Evolutionary conservation across 2,329 filamentous ascomycete species (phyloP).

Genomic region (Colletotrichum spaethianum): DNA sequence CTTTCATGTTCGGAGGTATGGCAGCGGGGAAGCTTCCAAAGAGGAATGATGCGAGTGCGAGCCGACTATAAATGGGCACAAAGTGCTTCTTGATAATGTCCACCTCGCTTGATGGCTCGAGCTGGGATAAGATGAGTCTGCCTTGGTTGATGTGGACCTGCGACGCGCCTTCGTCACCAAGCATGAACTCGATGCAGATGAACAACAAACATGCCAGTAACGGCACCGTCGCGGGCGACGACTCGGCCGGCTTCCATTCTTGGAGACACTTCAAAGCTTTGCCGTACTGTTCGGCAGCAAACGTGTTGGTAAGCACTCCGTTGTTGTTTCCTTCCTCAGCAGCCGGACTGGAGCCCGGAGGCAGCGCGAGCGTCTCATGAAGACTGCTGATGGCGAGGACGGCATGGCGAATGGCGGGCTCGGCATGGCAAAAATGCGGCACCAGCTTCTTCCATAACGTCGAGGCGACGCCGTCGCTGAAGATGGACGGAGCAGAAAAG

Average conservation of each 20-base stretch:
- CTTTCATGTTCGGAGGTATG: slow-evolving; percentile 54
- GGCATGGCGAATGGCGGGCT: slow-evolving; percentile 64
- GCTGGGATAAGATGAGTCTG: slow-evolving; percentile 55
- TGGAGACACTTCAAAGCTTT: slow-evolving; percentile 61
- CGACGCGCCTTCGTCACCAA: slow-evolving; percentile 62
- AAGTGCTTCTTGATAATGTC: slow-evolving; percentile 57
- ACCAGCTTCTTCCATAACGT: slow-evolving; percentile 62
- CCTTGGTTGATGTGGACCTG: slow-evolving; percentile 62
- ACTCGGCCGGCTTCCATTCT: slow-evolving; percentile 50
- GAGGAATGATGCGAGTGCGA: slow-evolving; percentile 58
- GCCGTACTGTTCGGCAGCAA: slow-evolving; percentile 63
- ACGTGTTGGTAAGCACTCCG: slow-evolving; percentile 41
- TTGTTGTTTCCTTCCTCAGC: not conserved
- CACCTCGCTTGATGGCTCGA: slow-evolving; percentile 50
- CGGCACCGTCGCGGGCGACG: slow-evolving; percentile 47
- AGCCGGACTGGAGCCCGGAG: not conserved
- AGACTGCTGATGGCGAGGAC: slow-evolving; percentile 64
- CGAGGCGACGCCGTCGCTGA: slow-evolving; percentile 55
- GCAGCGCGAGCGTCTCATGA: slow-evolving; percentile 53
- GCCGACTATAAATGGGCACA: slow-evolving; percentile 60
- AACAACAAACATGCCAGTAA: slow-evolving; percentile 65
- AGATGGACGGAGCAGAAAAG: slow-evolving; percentile 55
- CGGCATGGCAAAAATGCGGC: slow-evolving; percentile 59
- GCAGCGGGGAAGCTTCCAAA: slow-evolving; percentile 55
- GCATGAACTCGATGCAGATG: slow-evolving; percentile 68